Percentiles rank a stretch among this genome's conserved stretches.
Conservation (phyloP, 352 stramenopile species). For the Phytophthora cryptogea region DNA sequence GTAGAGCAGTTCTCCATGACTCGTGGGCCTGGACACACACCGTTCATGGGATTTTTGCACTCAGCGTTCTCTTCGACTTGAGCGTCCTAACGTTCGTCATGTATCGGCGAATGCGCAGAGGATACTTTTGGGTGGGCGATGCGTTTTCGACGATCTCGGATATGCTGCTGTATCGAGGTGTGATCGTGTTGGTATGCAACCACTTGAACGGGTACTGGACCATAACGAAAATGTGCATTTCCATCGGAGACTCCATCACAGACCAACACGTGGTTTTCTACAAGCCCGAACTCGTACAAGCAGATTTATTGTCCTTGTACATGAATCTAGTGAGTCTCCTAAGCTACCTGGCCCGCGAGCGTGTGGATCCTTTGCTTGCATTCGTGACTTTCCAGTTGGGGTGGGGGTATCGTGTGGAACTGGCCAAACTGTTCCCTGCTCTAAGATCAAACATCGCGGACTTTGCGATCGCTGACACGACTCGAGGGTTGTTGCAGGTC, state of each 20-base stretch:
- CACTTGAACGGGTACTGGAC: conserved; percentile 45
- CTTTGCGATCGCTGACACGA: conserved; percentile 22
- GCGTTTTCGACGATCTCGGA: conserved; percentile 44
- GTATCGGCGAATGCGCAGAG: conserved; percentile 31
- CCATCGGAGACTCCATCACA: conserved; percentile 24
- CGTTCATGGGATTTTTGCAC: conserved; percentile 38
- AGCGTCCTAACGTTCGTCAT: conserved; percentile 35
- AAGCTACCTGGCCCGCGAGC: conserved; percentile 28
- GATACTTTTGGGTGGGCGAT: conserved; percentile 47
- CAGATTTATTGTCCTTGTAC: conserved; percentile 43
- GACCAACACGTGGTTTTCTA: conserved; percentile 32
- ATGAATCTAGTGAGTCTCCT: conserved; percentile 29
- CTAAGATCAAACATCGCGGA: conserved; percentile 16
- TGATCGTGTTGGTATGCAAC: conserved; percentile 38
- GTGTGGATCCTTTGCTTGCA: conserved; percentile 37
- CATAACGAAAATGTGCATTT: conserved; percentile 34
- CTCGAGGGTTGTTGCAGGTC: conserved; percentile 14
- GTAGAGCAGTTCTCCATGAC: conserved; percentile 39
- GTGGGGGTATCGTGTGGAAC: conserved; percentile 18
- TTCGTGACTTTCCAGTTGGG: conserved; percentile 34
- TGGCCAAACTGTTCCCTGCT: conserved; percentile 18
- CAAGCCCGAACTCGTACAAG: conserved; percentile 29
- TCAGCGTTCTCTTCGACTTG: conserved; percentile 32
- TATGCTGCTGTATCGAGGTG: conserved; percentile 36
- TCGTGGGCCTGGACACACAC: conserved; percentile 53